phyloP scores from a whole-genome alignment of 495 filamentous ascomycete species.

The Corynascus novoguineensis region DNA sequence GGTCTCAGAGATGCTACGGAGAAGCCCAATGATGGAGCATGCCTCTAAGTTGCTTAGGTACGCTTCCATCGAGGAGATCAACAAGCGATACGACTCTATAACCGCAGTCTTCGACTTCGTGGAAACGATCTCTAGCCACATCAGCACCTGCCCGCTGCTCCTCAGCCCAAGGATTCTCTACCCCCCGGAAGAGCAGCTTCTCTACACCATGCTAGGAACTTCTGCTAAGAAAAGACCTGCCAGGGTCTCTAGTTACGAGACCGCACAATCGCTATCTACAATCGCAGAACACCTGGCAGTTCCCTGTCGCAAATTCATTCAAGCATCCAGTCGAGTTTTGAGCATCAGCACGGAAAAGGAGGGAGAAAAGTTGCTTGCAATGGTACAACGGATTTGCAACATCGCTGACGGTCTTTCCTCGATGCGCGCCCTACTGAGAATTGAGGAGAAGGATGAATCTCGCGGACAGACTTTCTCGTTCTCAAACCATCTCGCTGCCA shows the following conservation, averaged over 20 bases:
- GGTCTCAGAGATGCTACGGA: conserved; percentile 24
- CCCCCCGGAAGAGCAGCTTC: conserved; percentile 17
- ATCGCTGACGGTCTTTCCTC: neutral
- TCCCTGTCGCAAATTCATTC: conserved; percentile 11
- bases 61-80: conserved; percentile 30
- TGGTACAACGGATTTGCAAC: neutral
- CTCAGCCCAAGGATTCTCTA: conserved; percentile 21
- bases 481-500: neutral
- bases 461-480: neutral
- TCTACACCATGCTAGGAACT: neutral
- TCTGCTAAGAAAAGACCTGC: neutral
- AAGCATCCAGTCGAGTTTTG: neutral
- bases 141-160: conserved; percentile 13
- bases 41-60: conserved; percentile 28
- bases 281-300: conserved; percentile 10
- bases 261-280: neutral
- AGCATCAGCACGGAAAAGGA: neutral
- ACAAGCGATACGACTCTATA: conserved; percentile 12
- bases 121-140: conserved; percentile 19
- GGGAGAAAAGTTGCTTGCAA: neutral
- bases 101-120: conserved; percentile 29
- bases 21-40: conserved; percentile 31
- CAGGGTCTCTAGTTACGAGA: neutral
- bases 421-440: neutral
- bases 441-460: neutral